Conservation (phyloP, 73 alveolate species). For the Durusdinium trenchii region DNA sequence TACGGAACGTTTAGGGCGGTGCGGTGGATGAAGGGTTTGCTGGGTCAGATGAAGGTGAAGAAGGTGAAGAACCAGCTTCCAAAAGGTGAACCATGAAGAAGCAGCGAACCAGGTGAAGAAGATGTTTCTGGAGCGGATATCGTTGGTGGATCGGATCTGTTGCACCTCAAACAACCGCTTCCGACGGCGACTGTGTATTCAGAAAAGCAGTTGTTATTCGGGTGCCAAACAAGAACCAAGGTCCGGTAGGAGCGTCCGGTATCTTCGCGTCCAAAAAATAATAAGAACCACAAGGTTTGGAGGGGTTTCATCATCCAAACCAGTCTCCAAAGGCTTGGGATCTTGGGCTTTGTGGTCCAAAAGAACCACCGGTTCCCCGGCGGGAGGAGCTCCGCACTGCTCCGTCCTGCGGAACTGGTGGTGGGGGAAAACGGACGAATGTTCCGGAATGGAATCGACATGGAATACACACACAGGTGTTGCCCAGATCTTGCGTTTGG, state of each 20-base stretch:
- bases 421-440: neutral
- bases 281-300: too few relatives aligned
- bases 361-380: neutral
- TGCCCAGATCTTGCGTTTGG: neutral
- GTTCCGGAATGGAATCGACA: neutral
- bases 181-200: too few relatives aligned
- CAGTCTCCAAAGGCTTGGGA: too few relatives aligned
- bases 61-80: neutral
- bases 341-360: neutral
- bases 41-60: neutral
- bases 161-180: too few relatives aligned
- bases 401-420: neutral
- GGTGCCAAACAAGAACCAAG: too few relatives aligned
- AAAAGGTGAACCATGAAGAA: neutral
- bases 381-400: neutral
- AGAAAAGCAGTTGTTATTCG: too few relatives aligned
- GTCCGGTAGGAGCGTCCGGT: too few relatives aligned
- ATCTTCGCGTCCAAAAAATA: too few relatives aligned
- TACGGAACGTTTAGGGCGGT: too few relatives aligned
- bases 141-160: neutral
- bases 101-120: neutral
- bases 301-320: too few relatives aligned
- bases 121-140: neutral
- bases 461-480: neutral
- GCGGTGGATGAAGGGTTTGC: too few relatives aligned